Conservation (phyloP, 495 filamentous ascomycete genomes). For the Hypoxylon crocopeplum region DNA sequence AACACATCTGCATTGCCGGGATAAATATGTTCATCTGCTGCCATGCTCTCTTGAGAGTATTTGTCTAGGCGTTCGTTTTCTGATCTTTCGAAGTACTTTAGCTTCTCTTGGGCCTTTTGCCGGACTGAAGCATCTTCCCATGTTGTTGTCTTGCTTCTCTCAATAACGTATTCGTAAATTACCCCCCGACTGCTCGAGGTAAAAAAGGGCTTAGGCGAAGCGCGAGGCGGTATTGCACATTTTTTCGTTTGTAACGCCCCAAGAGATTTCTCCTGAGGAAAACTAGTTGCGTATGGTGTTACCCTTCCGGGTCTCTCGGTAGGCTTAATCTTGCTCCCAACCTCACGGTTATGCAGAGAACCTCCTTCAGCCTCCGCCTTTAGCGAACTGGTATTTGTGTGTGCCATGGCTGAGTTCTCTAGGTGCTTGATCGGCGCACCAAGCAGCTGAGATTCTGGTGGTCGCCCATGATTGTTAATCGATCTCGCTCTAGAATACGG, state of each 20-base stretch:
- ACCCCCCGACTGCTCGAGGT: constrained; percentile 20
- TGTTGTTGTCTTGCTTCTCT: constrained; percentile 25
- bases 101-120: constrained; percentile 21
- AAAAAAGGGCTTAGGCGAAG: constrained; percentile 30
- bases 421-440: neutral
- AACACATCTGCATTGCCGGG: neutral
- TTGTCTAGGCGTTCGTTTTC: constrained; percentile 17
- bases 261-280: neutral
- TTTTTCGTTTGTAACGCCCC: neutral
- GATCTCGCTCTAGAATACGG: neutral
- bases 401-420: neutral
- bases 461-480: neutral
- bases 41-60: neutral
- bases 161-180: constrained; percentile 23
- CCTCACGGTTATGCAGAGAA: neutral
- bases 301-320: neutral
- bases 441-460: neutral
- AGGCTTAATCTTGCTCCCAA: neutral
- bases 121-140: constrained; percentile 25
- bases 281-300: neutral
- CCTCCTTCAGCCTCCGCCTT: neutral
- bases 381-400: neutral
- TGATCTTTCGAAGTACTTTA: constrained; percentile 16
- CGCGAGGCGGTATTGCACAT: neutral
- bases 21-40: neutral